Evolutionary conservation across 768 basidiomycete species (phyloP).

Genomic region (Kwoniella mangroviensis): DNA sequence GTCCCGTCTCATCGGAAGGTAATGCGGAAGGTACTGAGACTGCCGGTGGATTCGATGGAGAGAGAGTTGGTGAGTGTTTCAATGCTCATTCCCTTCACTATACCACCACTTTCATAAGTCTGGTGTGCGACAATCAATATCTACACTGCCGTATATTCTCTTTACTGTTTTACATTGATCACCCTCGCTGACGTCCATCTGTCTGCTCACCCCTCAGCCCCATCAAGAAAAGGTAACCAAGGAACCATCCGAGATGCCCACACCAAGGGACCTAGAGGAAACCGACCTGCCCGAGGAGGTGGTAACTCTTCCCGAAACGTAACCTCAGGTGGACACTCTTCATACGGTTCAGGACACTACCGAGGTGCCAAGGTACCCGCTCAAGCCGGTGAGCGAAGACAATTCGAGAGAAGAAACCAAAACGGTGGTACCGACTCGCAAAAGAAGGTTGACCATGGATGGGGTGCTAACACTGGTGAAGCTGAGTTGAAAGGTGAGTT

Average conservation of each 20-base stretch:
- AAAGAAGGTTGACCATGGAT: conserved; percentile 91
- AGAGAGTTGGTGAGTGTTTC: conserved; percentile 50
- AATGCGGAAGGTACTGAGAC: conserved; percentile 47
- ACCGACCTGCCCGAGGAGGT: conserved; percentile 60
- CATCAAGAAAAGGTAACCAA: conserved; percentile 39
- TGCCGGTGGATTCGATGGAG: conserved; percentile 56
- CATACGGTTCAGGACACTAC: conserved; percentile 62
- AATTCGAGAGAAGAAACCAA: conserved; percentile 67
- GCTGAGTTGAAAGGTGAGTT: conserved; percentile 66
- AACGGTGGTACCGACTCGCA: conserved; percentile 72
- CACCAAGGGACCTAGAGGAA: conserved; percentile 57
- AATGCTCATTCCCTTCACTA: too few species aligned
- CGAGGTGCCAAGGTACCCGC: conserved; percentile 55
- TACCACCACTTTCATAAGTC: too few species aligned
- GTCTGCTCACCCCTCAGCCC: conserved; percentile 24
- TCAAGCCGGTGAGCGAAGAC: conserved; percentile 68
- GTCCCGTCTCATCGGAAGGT: conserved; percentile 32
- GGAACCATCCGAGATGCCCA: conserved; percentile 44
- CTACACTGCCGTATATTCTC: too few species aligned
- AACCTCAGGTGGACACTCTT: conserved; percentile 57
- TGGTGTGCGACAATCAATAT: too few species aligned
- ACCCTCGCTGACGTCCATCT: neutral
- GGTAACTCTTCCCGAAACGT: conserved; percentile 57
- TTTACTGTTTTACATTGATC: neutral
- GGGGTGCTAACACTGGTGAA: conserved; percentile 90